Conservation (phyloP, 2,329 filamentous ascomycete genomes). For the Fusarium sp. region DNA sequence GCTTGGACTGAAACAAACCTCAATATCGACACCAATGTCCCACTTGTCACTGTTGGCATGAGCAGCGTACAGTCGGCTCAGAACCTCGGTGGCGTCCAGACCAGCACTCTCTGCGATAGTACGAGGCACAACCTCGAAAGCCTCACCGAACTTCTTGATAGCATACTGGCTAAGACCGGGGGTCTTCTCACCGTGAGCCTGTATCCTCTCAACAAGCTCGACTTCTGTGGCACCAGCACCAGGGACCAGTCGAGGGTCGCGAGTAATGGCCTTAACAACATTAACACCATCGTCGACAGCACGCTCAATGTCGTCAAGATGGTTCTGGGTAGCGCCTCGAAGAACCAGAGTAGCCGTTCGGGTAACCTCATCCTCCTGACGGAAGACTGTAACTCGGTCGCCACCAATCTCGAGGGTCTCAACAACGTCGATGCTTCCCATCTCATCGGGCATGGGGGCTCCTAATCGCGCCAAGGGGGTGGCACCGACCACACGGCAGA, state of each 20-base stretch:
- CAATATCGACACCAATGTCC: slow-evolving; percentile 93
- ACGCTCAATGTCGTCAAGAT: slow-evolving; percentile 95
- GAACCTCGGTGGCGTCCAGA: slow-evolving; percentile 94
- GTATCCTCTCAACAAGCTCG: slow-evolving; percentile 92
- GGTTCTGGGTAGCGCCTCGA: slow-evolving; percentile 95
- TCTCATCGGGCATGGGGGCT: slow-evolving; percentile 99
- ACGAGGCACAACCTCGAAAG: slow-evolving; percentile 95
- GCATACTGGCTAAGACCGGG: slow-evolving; percentile 94
- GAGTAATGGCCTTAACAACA: slow-evolving; percentile 97
- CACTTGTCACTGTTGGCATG: slow-evolving; percentile 90
- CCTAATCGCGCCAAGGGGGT: slow-evolving; percentile 95
- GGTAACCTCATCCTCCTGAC: slow-evolving; percentile 93
- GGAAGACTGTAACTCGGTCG: slow-evolving; percentile 97
- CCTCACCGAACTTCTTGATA: slow-evolving; percentile 96
- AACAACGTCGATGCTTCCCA: slow-evolving; percentile 93
- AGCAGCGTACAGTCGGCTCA: slow-evolving; percentile 91
- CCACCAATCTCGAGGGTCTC: slow-evolving; percentile 98
- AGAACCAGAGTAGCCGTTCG: slow-evolving; percentile 94
- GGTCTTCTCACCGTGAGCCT: slow-evolving; percentile 90
- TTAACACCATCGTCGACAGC: slow-evolving; percentile 98
- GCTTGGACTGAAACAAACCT: slow-evolving; percentile 61
- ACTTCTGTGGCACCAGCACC: slow-evolving; percentile 95
- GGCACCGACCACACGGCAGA: slow-evolving; percentile 96
- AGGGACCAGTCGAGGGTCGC: slow-evolving; percentile 89
- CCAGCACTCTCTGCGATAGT: slow-evolving; percentile 95